Evolutionary conservation across 495 filamentous ascomycete genomes (phyloP), one percentile per base, ranked within the genome.

Genomic region (Oleoguttula mirabilis): DNA sequence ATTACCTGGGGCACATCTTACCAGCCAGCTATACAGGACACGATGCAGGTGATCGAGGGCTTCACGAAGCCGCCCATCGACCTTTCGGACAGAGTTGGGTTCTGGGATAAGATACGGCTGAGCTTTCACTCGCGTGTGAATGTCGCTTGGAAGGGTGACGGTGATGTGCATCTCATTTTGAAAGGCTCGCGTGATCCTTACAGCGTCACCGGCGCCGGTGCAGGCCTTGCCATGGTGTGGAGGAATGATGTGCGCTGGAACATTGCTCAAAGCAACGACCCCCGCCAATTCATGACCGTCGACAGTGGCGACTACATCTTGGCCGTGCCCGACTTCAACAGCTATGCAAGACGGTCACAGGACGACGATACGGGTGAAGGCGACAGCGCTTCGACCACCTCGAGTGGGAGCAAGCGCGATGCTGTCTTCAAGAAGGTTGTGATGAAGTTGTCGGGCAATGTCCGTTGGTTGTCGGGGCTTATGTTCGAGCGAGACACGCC

Each of bases 11-110:
- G 88, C 28, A 83, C 87, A 43, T 94, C 90, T 0, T 96, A 96
- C 56, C 90, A 99, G 48, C 90, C 90, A 20, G 92, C 88, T 10
- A 95, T 99, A 40, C 90, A 99, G 60, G 90, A 99, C 55, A 94
- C 95, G 84, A 99, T 99, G 90, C 94, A 96, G 76, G 85, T 92
- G 19, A 84, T 99, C 44, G 90, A 99, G 66, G 82, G 82, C 0
- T 94, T 99, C 63, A 94, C 88, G 8, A 99, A 96, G 52, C 83
- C 85, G 3, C 86, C 92, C 50, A 68, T 94, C 28, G 90, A 96
- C 61, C 82, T 83, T 4, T 95, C 88, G 0, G 90, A 99, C 30
- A 74, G 83, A 32, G 83, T 85, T 35, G 90, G 90, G 6, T 99
- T 99, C 66, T 99, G 90, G 90, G 90, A 99, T 60, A 99, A 99